A percentile compares a stretch with the other conserved stretches of the same genome.
phyloP scores from a whole-genome alignment of 306 rosid species.

The Rubus parviflorus region DNA sequence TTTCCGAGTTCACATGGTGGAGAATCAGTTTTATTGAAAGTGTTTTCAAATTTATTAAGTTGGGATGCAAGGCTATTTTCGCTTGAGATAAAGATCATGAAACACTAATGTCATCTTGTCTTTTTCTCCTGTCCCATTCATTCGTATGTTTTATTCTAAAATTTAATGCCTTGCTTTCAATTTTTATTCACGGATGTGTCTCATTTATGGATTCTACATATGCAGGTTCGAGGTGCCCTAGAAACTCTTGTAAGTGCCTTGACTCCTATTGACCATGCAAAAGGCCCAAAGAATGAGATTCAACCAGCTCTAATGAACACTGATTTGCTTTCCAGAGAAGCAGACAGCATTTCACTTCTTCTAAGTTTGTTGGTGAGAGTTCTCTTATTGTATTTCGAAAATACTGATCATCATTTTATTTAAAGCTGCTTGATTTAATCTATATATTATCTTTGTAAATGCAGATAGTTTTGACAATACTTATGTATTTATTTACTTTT shows the following conservation, averaged over 20 bases:
- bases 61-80: background rate
- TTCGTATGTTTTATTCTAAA: background rate
- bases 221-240: slow-evolving; percentile 87
- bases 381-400: slow-evolving; percentile 22
- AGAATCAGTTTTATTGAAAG: background rate
- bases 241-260: slow-evolving; percentile 88
- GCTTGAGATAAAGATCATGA: background rate
- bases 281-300: slow-evolving; percentile 68
- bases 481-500: slow-evolving; percentile 15
- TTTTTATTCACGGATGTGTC: background rate
- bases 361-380: slow-evolving; percentile 80
- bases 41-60: background rate
- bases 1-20: background rate
- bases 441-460: slow-evolving; percentile 22
- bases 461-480: background rate
- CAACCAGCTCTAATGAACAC: slow-evolving; percentile 83
- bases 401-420: background rate
- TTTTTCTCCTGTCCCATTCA: background rate
- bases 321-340: slow-evolving; percentile 89
- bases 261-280: slow-evolving; percentile 75
- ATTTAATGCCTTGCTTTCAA: background rate
- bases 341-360: slow-evolving; percentile 83
- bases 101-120: background rate
- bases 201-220: slow-evolving; percentile 23
- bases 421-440: background rate